Base-by-base conservation (phyloP, 1,284 basidiomycete genomes). In the Melampsora larici-populina region DNA sequence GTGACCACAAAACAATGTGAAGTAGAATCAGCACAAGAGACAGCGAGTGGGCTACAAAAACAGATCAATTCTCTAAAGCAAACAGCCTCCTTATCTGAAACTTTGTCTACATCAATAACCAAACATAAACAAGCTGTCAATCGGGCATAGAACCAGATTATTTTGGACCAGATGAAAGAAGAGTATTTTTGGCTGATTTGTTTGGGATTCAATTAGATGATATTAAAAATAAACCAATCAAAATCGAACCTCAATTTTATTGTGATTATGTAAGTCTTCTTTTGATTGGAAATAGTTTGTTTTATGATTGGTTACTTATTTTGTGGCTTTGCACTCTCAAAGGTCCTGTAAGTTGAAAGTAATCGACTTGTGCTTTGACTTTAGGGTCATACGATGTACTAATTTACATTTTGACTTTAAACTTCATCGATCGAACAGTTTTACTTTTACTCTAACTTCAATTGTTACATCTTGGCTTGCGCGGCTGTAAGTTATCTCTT, bases 1-100 rank as follows among this genome's bases (percentile, higher is more conserved):
- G 87, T 93, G 60, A 87, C 88, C 24, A 84, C 88, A 26, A 96
- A 94, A 84, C 92, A 97, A 79, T 91, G 91, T 48, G 96, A 99
- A 83, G 84, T 97, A 43, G 94, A 97, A 72, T 90, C 90, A 3
- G 84, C 29, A 18, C 80, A 93, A 91, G 84, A 88, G 0, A 90
- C 90, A 18, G 92, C 92, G 79, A 82, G 87, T 2, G 93, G 96
- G 72, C 87, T 97, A 17, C 86, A 90, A 15, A 85, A 88, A 7
- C 93, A 95, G 81, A 86, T 97, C 0, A 84, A 89, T 2, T 85
- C 87, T 6, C 85, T 90, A 62, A 89, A 89, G 82, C 89, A 81
- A 26, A 78, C 81, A 13, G 81, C 84, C 49, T 80, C 81, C 76
- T 79, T 81, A 36, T 79, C 82, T 29, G 78, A 71, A 73, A 76